Percentiles rank a stretch among this genome's conserved stretches.
These are phyloP conservation scores for Pezicula neosporulosa DNA, from an alignment of 2,329 filamentous ascomycete genomes.

Conservation along the genomic window DNA sequence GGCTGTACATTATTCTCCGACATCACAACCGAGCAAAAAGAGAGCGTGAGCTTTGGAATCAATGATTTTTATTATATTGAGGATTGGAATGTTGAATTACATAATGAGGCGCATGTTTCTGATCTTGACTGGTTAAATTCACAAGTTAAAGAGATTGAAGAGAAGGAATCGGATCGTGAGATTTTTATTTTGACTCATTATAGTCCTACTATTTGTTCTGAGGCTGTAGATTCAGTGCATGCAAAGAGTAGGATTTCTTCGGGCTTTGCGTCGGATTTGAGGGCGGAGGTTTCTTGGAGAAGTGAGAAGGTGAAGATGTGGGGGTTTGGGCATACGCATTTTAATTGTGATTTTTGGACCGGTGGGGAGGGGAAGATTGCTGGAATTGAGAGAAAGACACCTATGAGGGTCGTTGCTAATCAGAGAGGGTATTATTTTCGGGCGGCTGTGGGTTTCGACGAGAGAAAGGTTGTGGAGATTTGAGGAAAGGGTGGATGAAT, in stretches of 20 bases:
- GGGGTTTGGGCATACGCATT: neutral
- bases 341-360: neutral
- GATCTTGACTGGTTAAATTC: slow-evolving; percentile 36
- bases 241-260: neutral
- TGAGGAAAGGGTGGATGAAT: too few relatives aligned
- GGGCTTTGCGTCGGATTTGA: neutral
- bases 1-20: slow-evolving; percentile 48
- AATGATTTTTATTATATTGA: slow-evolving; percentile 48
- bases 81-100: neutral
- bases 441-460: neutral
- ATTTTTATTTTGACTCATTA: slow-evolving; percentile 37
- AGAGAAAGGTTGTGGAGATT: neutral
- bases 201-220: slow-evolving; percentile 23
- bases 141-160: slow-evolving; percentile 28
- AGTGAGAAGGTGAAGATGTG: neutral
- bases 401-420: neutral
- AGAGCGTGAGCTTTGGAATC: slow-evolving; percentile 37
- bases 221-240: slow-evolving; percentile 7
- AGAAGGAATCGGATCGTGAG: slow-evolving; percentile 27
- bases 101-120: slow-evolving; percentile 1
- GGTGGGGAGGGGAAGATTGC: neutral
- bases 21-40: slow-evolving; percentile 34
- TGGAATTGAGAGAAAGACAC: too few relatives aligned
- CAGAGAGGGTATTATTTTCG: neutral
- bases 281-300: neutral